Base-by-base conservation (phyloP, 2,329 filamentous ascomycete species). In the Fusarium veterinarium region DNA sequence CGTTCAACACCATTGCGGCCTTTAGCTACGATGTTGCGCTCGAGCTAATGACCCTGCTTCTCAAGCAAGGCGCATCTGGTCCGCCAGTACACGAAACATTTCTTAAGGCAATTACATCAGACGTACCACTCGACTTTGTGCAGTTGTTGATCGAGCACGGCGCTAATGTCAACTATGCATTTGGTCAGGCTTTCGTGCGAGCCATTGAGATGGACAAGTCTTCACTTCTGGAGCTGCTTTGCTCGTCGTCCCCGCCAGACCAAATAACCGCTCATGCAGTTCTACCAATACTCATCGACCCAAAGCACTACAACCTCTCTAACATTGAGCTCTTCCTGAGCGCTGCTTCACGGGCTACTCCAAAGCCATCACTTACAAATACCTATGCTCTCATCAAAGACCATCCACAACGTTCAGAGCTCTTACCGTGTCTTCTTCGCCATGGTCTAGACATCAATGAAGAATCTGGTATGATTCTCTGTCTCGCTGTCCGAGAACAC, bases 361-460 rank as follows among this genome's bases (percentile, higher is more conserved):
- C 51, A 12, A 63, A 20, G 1, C 33, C 61, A 3, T 30, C 53
- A 3, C 33, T 62, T 4, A 31, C 30, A 0, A 31, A 19, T 8
- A 25, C 38, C 1, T 44, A 35, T 10, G 8, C 4, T 8, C 25
- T 56, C 3, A 23, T 52, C 11, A 41, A 55, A 23, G 44, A 49
- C 1, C 67, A 70, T 4, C 38, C 53, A 1, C 33, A 65, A 1
- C 8, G 48, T 8, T 2, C 30, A 30, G 66, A 69, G 19, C 28
- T 65, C 1, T 0, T 69, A 1, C 53, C 60, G 0, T 69, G 60
- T 4, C 46, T 70, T 3, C 1, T 70, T 0, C 28, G 33, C 6
- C 45, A 70, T 7, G 60, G 66, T 3, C 9, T 69, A 5, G 35
- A 60, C 8, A 45, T 70, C 14, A 7, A 70, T 28, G 42, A 33